A percentile compares a stretch with the other conserved stretches of the same genome.
Conservation (phyloP, 305 asterid genomes). For the Rubia occidens region DNA sequence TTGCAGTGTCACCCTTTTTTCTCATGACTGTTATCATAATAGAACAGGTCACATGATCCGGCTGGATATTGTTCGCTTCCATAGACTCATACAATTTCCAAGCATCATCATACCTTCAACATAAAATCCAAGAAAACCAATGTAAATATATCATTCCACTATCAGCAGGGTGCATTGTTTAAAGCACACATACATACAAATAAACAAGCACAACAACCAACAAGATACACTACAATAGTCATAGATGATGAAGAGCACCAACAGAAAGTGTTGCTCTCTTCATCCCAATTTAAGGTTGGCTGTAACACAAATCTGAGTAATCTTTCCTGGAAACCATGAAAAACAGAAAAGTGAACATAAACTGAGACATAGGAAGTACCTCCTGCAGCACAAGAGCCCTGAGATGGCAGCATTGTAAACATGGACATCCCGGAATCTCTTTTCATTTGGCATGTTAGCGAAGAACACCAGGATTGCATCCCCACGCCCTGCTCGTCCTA, state of each 20-base stretch:
- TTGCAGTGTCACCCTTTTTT: constrained; percentile 58
- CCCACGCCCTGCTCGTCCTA: constrained; percentile 70
- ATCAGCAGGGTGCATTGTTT: background rate
- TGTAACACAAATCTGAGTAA: background rate
- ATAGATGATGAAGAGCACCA: background rate
- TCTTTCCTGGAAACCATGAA: background rate
- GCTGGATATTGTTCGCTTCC: constrained; percentile 51
- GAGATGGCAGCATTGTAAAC: constrained; percentile 75
- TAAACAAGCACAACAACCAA: background rate
- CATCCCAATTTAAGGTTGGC: background rate
- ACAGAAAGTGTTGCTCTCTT: background rate
- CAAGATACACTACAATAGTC: background rate
- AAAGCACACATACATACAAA: background rate
- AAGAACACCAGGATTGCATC: constrained; percentile 53
- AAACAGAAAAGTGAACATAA: constrained; percentile 1
- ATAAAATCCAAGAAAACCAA: constrained; percentile 5
- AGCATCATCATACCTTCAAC: constrained; percentile 73
- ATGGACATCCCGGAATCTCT: constrained; percentile 50
- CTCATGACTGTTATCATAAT: constrained; percentile 77
- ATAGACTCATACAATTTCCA: constrained; percentile 58
- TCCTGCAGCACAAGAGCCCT: constrained; percentile 52
- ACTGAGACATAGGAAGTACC: constrained; percentile 30
- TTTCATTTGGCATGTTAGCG: constrained; percentile 54
- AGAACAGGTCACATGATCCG: constrained; percentile 80
- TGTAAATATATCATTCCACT: background rate